Evolutionary conservation across 2,329 filamentous ascomycete genomes (phyloP).

Genomic region (Colletotrichum echinochloae): DNA sequence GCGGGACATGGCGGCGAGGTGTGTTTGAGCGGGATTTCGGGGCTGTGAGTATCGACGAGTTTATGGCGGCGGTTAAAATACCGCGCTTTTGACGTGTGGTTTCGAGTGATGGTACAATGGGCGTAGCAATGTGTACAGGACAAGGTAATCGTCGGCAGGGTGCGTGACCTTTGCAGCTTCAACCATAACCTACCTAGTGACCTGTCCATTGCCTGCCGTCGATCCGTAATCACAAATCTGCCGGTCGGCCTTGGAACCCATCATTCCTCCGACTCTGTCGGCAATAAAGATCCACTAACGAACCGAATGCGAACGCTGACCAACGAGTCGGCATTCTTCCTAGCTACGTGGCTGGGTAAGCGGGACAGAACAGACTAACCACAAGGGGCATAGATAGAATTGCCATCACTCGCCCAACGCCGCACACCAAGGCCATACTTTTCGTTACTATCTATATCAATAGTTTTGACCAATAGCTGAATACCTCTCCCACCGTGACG

Average conservation of each 20-base stretch:
- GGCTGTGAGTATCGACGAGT: not conserved
- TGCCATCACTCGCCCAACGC: not conserved
- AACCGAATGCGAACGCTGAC: slow-evolving; percentile 20
- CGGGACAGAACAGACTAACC: slow-evolving; percentile 12
- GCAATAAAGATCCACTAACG: slow-evolving; percentile 17
- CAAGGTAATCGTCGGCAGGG: not conserved
- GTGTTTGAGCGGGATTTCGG: not conserved
- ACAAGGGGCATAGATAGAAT: not conserved
- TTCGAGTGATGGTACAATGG: not conserved
- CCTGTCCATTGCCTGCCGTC: not conserved
- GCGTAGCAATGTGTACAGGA: not conserved
- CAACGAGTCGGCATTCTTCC: slow-evolving; percentile 17
- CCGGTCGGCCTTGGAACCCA: slow-evolving; percentile 6
- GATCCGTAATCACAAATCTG: not conserved
- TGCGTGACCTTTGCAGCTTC: too few species aligned
- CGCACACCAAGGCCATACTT: not conserved
- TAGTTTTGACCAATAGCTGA: slow-evolving; percentile 2
- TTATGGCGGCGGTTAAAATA: not conserved
- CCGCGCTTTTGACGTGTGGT: not conserved
- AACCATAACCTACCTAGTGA: not conserved
- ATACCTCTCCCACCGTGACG: slow-evolving; percentile 17
- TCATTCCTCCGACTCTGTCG: slow-evolving; percentile 25
- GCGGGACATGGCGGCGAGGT: slow-evolving; percentile 59
- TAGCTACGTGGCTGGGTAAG: not conserved
- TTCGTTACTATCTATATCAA: not conserved